These are phyloP conservation scores for Silene conica DNA, from an alignment of 148 eudicot species.

Conservation along the genomic window DNA sequence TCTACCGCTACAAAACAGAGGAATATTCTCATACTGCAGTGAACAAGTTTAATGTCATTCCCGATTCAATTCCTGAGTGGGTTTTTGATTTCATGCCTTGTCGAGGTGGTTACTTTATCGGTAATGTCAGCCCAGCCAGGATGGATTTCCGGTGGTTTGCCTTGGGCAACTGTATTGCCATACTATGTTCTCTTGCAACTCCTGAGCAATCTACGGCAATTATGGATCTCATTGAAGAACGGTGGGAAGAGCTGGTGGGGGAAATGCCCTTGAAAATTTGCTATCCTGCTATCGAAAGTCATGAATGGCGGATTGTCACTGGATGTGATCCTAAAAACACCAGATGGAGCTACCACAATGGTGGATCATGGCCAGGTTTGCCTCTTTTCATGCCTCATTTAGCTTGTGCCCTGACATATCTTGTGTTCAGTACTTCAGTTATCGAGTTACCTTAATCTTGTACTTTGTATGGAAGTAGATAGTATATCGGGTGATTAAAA, in stretches of 20 bases:
- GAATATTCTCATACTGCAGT: slow-evolving; percentile 97
- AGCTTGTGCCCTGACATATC: neutral
- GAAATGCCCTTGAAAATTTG: slow-evolving; percentile 90
- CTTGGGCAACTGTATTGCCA: slow-evolving; percentile 89
- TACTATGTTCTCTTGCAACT: slow-evolving; percentile 88
- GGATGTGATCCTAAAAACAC: slow-evolving; percentile 99
- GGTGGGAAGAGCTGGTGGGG: slow-evolving; percentile 96
- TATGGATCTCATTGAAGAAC: slow-evolving; percentile 91
- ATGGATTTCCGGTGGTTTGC: slow-evolving; percentile 99
- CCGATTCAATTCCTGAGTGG: slow-evolving; percentile 98
- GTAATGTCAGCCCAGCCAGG: slow-evolving; percentile 98
- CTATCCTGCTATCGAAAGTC: slow-evolving; percentile 92
- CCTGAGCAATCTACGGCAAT: slow-evolving; percentile 94
- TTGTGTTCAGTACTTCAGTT: neutral
- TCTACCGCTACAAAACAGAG: slow-evolving; percentile 93
- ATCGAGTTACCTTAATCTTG: too few species aligned
- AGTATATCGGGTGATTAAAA: too few species aligned
- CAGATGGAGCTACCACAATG: slow-evolving; percentile 98
- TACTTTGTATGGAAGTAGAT: too few species aligned
- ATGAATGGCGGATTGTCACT: slow-evolving; percentile 93
- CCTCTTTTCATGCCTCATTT: slow-evolving; percentile 11
- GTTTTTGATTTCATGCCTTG: slow-evolving; percentile 93
- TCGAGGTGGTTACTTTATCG: slow-evolving; percentile 92
- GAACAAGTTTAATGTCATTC: slow-evolving; percentile 85
- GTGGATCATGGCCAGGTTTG: slow-evolving; percentile 99